A percentile compares a stretch with the other conserved stretches of the same genome.
Conservation (phyloP, 129 eudicot species). For the Lactuca sativa region DNA sequence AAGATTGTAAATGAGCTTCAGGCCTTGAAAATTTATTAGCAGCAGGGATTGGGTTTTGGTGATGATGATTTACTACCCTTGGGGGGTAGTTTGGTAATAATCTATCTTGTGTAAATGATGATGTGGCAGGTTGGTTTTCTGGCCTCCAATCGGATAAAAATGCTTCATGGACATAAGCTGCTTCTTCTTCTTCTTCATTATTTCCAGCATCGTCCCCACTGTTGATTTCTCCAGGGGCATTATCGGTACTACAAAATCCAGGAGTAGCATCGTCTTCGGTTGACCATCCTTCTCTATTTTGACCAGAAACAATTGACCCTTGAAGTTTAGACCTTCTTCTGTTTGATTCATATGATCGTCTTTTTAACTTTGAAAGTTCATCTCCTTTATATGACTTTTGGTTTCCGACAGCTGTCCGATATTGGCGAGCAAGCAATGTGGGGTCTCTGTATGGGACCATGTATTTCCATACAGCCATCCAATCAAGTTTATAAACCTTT, state of each 20-base stretch:
- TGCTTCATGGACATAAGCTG: slow-evolving; percentile 96
- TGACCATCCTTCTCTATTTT: slow-evolving; percentile 37
- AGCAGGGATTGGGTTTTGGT: slow-evolving; percentile 10
- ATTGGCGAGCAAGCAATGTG: slow-evolving; percentile 79
- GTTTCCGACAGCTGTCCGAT: slow-evolving; percentile 86
- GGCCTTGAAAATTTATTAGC: slow-evolving; percentile 30
- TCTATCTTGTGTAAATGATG: slow-evolving; percentile 6
- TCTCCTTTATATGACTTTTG: slow-evolving; percentile 84
- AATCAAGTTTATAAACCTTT: slow-evolving; percentile 68
- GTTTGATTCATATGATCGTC: slow-evolving; percentile 64
- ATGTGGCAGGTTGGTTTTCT: slow-evolving; percentile 17
- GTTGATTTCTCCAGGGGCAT: slow-evolving; percentile 53
- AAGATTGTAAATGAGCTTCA: slow-evolving; percentile 33
- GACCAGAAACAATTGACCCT: slow-evolving; percentile 22
- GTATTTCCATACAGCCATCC: slow-evolving; percentile 76
- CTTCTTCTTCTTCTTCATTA: slow-evolving; percentile 43
- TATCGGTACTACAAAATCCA: slow-evolving; percentile 31
- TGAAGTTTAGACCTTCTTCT: slow-evolving; percentile 50
- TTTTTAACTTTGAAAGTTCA: slow-evolving; percentile 52
- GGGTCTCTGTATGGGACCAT: slow-evolving; percentile 94
- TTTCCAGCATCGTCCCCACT: slow-evolving; percentile 55
- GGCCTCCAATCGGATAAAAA: slow-evolving; percentile 99
- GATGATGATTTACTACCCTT: slow-evolving; percentile 17
- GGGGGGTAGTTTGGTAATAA: slow-evolving; percentile 6
- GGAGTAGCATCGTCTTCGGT: slow-evolving; percentile 29